Base-by-base conservation (phyloP, 441 rosid genomes). In the Euphorbia celastroides region DNA sequence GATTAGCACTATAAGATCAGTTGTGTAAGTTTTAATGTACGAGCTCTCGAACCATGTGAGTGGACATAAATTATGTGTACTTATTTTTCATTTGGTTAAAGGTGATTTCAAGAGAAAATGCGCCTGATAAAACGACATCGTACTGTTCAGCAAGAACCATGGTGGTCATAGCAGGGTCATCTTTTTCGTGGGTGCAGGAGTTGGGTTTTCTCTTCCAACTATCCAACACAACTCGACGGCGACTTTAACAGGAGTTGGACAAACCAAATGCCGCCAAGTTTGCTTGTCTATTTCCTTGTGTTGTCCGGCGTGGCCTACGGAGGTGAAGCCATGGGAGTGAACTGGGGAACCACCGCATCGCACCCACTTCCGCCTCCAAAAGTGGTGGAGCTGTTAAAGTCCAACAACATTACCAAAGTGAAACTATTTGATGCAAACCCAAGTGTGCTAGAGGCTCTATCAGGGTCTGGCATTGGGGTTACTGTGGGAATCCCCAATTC, bases 351-450 rank as follows among this genome's bases (percentile, higher is more conserved):
- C 30, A 71, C 78, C 44, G 78, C 96, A 7, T 88, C 98, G 23
- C 98, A 92, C 64, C 91, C 90, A 54, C 85, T 92, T 57, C 88
- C 96, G 9, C 83, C 98, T 41, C 71, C 80, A 7, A 81, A 88
- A 64, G 96, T 89, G 42, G 87, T 88, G 74, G 86, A 86, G 86
- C 96, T 92, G 57, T 68, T 92, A 80, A 89, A 85, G 80, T 78
- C 92, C 73, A 92, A 88, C 88, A 76, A 79, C 78, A 78, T 92
- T 70, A 62, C 82, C 69, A 86, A 78, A 70, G 93, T 89, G 65
- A 85, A 77, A 81, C 88, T 92, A 63, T 82, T 85, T 58, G 98
- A 92, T 74, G 86, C 98, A 61, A 80, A 89, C 84, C 93, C 98
- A 11, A 60, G 68, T 54, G 77, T 78, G n/a, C 86, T 92, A 51